Conservation (phyloP, 2,329 filamentous ascomycete species). For the Penicillium polonicum region DNA sequence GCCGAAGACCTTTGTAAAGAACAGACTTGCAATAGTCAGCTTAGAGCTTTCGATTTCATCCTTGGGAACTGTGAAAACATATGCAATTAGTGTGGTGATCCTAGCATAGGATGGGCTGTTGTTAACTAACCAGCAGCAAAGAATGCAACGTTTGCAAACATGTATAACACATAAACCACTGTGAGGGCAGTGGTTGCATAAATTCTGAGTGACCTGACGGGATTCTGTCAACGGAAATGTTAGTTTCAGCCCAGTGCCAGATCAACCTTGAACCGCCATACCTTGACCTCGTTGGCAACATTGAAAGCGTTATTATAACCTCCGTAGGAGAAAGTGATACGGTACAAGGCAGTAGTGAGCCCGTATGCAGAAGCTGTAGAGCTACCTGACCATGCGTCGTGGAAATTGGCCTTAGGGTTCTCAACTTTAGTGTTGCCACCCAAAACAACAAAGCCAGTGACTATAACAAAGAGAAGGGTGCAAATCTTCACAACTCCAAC, state of each 20-base stretch:
- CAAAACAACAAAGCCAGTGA: conserved; percentile 62
- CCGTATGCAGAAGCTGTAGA: conserved; percentile 46
- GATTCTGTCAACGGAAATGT: conserved; percentile 43
- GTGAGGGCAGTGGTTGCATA: conserved; percentile 7
- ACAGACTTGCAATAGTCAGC: conserved; percentile 56
- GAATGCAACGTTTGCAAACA: conserved; percentile 60
- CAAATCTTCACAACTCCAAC: conserved; percentile 60
- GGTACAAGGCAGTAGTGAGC: conserved; percentile 57
- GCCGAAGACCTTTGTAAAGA: conserved; percentile 60
- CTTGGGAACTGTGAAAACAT: conserved; percentile 38
- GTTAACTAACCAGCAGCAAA: conserved; percentile 48
- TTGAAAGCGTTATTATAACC: conserved; percentile 62
- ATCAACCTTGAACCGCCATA: conserved; percentile 10
- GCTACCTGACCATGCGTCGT: conserved; percentile 54
- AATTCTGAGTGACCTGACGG: conserved; percentile 50
- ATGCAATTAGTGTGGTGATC: background rate
- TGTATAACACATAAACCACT: conserved; percentile 47
- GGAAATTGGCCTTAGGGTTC: conserved; percentile 55
- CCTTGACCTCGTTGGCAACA: conserved; percentile 59
- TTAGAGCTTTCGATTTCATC: conserved; percentile 51
- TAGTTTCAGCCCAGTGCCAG: background rate
- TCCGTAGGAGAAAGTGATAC: conserved; percentile 57
- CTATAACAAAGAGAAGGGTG: conserved; percentile 60
- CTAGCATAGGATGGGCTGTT: conserved; percentile 18
- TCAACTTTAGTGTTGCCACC: conserved; percentile 53